Evolutionary conservation across 768 basidiomycete species (phyloP).

Genomic region (Termitomyces heimii): DNA sequence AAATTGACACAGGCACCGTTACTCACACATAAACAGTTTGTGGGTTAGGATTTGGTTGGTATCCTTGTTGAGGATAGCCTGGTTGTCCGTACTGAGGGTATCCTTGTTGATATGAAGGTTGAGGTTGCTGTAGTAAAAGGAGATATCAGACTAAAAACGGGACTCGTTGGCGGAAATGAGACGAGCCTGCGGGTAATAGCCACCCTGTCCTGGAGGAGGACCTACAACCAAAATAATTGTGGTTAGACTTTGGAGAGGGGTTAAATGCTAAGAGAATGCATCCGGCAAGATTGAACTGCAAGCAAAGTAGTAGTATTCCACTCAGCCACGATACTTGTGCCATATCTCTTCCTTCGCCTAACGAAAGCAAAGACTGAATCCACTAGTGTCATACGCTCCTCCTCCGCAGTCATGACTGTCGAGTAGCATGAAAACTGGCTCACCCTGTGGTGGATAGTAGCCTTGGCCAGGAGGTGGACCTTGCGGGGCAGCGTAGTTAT

Average conservation of each 20-base stretch:
- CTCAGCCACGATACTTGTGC: neutral
- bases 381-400: neutral
- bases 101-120: conserved; percentile 51
- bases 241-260: conserved; percentile 1
- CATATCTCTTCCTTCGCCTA: neutral
- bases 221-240: conserved; percentile 21
- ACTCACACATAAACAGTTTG: conserved; percentile 79
- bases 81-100: conserved; percentile 32
- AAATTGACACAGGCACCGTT: neutral
- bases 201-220: conserved; percentile 53
- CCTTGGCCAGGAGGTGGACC: conserved; percentile 31
- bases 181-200: conserved; percentile 58
- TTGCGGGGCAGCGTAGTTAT: conserved; percentile 50
- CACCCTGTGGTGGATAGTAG: conserved; percentile 9
- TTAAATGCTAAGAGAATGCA: neutral
- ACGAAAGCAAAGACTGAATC: neutral
- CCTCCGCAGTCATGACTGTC: neutral
- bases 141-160: neutral
- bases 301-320: neutral
- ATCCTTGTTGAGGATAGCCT: conserved; percentile 48
- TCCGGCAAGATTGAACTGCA: neutral
- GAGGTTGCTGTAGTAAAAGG: conserved; percentile 48
- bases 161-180: neutral
- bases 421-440: neutral
- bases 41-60: conserved; percentile 47